These are phyloP conservation scores for Aspergillus brasiliensis DNA, from an alignment of 2,329 filamentous ascomycete species.

Conservation along the genomic window DNA sequence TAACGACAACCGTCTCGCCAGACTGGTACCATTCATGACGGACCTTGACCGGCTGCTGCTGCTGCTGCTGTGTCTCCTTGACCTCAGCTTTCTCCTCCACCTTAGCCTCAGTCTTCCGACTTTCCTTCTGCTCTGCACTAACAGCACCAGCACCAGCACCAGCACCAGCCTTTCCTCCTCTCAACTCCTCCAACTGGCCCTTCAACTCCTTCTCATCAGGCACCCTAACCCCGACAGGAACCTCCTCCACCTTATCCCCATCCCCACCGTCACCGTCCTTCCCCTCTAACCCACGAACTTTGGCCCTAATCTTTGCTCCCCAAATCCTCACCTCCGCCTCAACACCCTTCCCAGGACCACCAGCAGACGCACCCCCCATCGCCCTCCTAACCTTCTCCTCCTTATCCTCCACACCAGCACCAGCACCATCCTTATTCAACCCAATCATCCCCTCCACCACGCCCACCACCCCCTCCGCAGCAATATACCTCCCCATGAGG, in stretches of 20 bases:
- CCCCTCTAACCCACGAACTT: constrained; percentile 53
- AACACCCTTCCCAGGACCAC: constrained; percentile 22
- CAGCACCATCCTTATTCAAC: constrained; percentile 43
- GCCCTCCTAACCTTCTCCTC: constrained; percentile 32
- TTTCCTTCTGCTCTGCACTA: not conserved
- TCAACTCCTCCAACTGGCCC: constrained; percentile 34
- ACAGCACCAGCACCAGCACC: constrained; percentile 6
- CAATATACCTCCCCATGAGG: constrained; percentile 69
- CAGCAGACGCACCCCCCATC: constrained; percentile 25
- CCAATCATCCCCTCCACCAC: constrained; percentile 55
- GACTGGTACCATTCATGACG: constrained; percentile 72
- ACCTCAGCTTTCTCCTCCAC: not conserved
- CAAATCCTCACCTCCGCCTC: constrained; percentile 56
- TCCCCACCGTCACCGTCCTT: constrained; percentile 48
- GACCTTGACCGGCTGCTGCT: constrained; percentile 38
- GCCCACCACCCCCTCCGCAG: constrained; percentile 72
- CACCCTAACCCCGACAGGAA: constrained; percentile 52
- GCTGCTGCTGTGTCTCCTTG: constrained; percentile 2
- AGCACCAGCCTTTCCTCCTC: constrained; percentile 21
- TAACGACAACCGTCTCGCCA: constrained; percentile 61
- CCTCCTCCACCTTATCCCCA: constrained; percentile 53
- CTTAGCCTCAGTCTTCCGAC: not conserved
- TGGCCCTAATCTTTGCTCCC: constrained; percentile 57
- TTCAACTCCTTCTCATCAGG: constrained; percentile 45
- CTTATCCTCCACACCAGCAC: constrained; percentile 37